Percentiles rank a stretch among this genome's conserved stretches.
Evolutionary conservation across 495 filamentous ascomycete genomes (phyloP).

Genomic region (Parathielavia appendiculata): DNA sequence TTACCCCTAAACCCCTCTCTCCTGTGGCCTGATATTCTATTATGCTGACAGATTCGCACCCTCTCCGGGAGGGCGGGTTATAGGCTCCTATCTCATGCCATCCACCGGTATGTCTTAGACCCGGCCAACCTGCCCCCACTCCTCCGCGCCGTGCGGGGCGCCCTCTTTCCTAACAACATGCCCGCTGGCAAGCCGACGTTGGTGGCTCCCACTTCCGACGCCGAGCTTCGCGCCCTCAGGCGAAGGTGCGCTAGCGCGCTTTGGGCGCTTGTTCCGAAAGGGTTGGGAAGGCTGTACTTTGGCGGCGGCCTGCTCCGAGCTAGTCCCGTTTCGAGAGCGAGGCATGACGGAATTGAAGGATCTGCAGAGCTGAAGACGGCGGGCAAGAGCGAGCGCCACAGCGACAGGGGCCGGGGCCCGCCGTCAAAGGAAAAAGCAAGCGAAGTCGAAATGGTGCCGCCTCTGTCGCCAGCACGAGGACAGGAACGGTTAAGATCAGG

Average conservation of each 20-base stretch:
- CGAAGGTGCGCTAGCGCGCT: conserved; percentile 50
- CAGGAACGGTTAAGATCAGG: conserved; percentile 11
- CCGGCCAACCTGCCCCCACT: conserved; percentile 65
- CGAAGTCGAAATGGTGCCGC: not conserved
- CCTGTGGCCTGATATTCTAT: conserved; percentile 6
- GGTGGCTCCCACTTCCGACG: conserved; percentile 42
- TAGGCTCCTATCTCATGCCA: conserved; percentile 69
- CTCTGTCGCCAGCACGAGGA: not conserved
- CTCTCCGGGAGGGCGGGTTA: not conserved
- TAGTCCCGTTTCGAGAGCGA: conserved; percentile 6
- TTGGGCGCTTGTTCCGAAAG: conserved; percentile 46
- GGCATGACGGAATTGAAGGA: conserved; percentile 13
- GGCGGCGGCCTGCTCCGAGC: conserved; percentile 24
- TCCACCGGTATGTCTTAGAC: conserved; percentile 60
- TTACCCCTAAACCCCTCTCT: conserved; percentile 8
- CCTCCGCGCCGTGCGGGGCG: conserved; percentile 63
- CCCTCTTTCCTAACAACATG: conserved; percentile 76
- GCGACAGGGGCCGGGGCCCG: not conserved
- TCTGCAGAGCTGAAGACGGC: conserved; percentile 14
- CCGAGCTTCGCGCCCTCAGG: conserved; percentile 44
- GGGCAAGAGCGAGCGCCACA: conserved; percentile 9
- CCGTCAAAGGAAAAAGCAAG: conserved; percentile 6
- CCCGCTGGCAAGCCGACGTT: conserved; percentile 46
- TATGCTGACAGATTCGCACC: conserved; percentile 5
- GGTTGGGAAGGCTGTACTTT: conserved; percentile 50